Base-by-base conservation (phyloP, 352 stramenopile genomes). In the Phytophthora tentaculata region DNA sequence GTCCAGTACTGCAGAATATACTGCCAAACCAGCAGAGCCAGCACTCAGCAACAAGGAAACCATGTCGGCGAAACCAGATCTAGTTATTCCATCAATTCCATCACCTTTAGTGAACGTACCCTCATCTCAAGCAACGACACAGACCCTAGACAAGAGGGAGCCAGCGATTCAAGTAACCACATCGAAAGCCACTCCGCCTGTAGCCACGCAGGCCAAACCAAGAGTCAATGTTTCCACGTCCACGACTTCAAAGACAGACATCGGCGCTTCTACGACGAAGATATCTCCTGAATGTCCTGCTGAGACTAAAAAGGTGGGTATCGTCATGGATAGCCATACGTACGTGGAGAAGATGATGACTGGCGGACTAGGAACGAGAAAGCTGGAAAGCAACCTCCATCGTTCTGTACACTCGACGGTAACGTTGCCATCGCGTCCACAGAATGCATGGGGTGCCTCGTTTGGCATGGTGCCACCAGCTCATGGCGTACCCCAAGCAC, bases 371-470 rank as follows among this genome's bases (percentile, higher is more conserved):
- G 24, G 53, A 41, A 24, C 24, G 23, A 67, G 23, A 19, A 50
- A 32, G 10, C 4, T 20, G 20, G n/a, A 26, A 26, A 24, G 16
- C 14, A 45, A 19, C 12, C 3, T 29, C 14, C 29, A 14, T 14
- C 19, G 45, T 19, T 13, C 5, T 37, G 10, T 13, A 45, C 53
- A 55, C 29, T 35, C 14, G 32, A 50, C 29, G 10, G 23, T 41
- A 14, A 51, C 32, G 10, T 43, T 67, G 13, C 45, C 57, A 39
- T 3, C 44, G 8, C 62, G 62, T 17, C 56, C 60, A 14, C 47
- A 59, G 37, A 76, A 80, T 53, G 29, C 76, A 16, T 89, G 81
- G 81, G 81, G 81, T 47, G 69, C 79, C 2, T 84, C 76, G 16
- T 89, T 89, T 64, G 81, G 81, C 13, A 44, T 83, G 47, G 57